Percentiles rank a stretch among this genome's conserved stretches.
phyloP scores from a whole-genome alignment of 305 asterid species.

The Lippia alba region DNA sequence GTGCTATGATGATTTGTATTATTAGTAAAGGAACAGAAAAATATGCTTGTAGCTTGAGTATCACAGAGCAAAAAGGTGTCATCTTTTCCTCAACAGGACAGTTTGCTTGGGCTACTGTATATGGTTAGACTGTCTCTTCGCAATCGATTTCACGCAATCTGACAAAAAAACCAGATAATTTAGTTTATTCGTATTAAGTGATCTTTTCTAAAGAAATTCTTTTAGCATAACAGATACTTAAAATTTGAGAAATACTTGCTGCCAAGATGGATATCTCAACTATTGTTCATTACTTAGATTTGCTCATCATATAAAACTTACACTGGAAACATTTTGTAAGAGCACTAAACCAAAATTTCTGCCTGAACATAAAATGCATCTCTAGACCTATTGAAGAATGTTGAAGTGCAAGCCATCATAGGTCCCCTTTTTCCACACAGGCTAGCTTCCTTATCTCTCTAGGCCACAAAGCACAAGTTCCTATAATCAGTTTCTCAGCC shows the following conservation, averaged over 20 bases:
- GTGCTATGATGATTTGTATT: too few relatives aligned
- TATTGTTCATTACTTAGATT: background rate
- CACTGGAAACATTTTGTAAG: background rate
- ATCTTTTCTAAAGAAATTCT: too few relatives aligned
- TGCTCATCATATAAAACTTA: too few relatives aligned
- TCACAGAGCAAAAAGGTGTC: too few relatives aligned
- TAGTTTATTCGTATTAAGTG: background rate
- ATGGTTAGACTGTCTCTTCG: background rate
- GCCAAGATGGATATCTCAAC: background rate
- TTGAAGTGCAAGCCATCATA: slow-evolving; percentile 55
- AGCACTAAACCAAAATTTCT: background rate
- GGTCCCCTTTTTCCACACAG: slow-evolving; percentile 56
- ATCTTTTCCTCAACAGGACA: background rate
- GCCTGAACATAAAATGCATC: slow-evolving; percentile 42
- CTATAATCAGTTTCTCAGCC: slow-evolving; percentile 59
- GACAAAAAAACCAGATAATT: background rate
- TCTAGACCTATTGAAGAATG: slow-evolving; percentile 54
- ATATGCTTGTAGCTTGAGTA: too few relatives aligned
- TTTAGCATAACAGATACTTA: background rate
- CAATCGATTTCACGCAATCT: background rate
- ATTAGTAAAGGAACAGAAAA: too few relatives aligned
- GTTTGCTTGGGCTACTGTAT: background rate
- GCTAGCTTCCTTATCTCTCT: slow-evolving; percentile 53
- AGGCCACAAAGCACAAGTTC: slow-evolving; percentile 57
- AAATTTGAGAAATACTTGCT: background rate